Conservation (phyloP, 768 basidiomycete species). For the Ramaria sp. region DNA sequence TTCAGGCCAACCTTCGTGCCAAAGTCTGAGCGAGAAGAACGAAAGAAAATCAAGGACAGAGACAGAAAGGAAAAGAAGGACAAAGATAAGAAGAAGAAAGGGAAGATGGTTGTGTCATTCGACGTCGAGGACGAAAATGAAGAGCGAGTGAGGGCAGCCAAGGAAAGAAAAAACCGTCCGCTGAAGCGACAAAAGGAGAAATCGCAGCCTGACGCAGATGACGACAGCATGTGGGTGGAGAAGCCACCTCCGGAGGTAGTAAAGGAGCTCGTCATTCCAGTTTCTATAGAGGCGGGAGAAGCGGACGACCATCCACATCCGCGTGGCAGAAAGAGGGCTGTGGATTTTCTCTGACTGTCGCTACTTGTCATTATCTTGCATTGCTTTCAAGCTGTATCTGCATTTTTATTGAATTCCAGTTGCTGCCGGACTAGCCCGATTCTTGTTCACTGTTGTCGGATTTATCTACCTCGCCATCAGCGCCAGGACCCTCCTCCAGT, state of each 20-base stretch:
- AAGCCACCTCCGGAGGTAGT: slow-evolving; percentile 45
- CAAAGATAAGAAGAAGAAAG: slow-evolving; percentile 37
- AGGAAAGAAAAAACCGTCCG: slow-evolving; percentile 19
- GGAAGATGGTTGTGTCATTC: slow-evolving; percentile 59
- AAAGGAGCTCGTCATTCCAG: slow-evolving; percentile 22
- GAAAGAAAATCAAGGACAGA: slow-evolving; percentile 26
- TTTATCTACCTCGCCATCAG: background rate
- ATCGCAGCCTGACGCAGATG: slow-evolving; percentile 25
- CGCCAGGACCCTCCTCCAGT: slow-evolving; percentile 21
- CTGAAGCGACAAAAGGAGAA: slow-evolving; percentile 26
- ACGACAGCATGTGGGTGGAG: slow-evolving; percentile 62
- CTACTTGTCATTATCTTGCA: background rate
- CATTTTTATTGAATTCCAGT: background rate
- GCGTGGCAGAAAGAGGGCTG: slow-evolving; percentile 55
- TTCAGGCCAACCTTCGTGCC: slow-evolving; percentile 88
- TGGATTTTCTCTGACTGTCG: slow-evolving; percentile 52
- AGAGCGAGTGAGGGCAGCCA: slow-evolving; percentile 21
- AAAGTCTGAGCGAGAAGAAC: slow-evolving; percentile 24
- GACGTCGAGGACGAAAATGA: slow-evolving; percentile 58
- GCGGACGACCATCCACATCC: slow-evolving; percentile 16
- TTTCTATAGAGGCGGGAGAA: slow-evolving; percentile 12
- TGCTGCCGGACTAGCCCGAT: background rate
- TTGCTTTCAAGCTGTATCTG: background rate
- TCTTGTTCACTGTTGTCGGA: background rate
- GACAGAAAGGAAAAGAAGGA: slow-evolving; percentile 25